These are phyloP conservation scores for Cryptococcus hybrid DNA, from an alignment of 1,284 basidiomycete genomes.

Conservation along the genomic window DNA sequence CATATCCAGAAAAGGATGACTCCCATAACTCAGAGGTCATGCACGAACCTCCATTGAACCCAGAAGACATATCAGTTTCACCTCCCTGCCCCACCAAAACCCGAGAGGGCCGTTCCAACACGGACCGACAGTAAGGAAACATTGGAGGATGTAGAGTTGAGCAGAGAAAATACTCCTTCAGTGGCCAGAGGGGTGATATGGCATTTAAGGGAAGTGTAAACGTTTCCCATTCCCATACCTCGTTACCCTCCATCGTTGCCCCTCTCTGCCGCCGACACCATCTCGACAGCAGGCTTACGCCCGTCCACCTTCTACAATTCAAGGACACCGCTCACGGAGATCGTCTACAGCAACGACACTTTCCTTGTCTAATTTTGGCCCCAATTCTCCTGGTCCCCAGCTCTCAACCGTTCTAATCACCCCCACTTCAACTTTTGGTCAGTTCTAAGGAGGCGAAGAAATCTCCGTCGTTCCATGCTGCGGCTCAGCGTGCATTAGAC, in stretches of 20 bases:
- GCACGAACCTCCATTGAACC: not conserved
- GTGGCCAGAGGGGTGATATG: not conserved
- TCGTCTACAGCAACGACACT: slow-evolving; percentile 36
- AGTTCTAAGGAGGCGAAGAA: slow-evolving; percentile 87
- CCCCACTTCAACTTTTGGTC: slow-evolving; percentile 74
- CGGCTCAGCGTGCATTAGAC: slow-evolving; percentile 77
- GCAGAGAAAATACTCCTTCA: slow-evolving; percentile 20
- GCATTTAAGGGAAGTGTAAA: not conserved
- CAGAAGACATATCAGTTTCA: slow-evolving; percentile 4
- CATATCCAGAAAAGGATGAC: no score
- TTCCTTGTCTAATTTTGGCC: slow-evolving; percentile 23
- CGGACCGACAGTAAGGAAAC: slow-evolving; percentile 17
- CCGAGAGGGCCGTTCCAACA: slow-evolving; percentile 5
- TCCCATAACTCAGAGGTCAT: not conserved
- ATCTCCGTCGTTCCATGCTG: slow-evolving; percentile 73
- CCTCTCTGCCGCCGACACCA: slow-evolving; percentile 19
- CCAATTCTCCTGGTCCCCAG: slow-evolving; percentile 26
- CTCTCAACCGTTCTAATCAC: slow-evolving; percentile 60
- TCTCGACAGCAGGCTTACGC: slow-evolving; percentile 23
- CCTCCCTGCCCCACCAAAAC: slow-evolving; percentile 15
- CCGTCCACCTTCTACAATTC: slow-evolving; percentile 10
- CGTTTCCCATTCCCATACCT: no score
- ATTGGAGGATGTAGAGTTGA: slow-evolving; percentile 28
- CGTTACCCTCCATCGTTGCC: no score
- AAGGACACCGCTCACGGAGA: slow-evolving; percentile 29